Conservation (phyloP, 106 monocot species). For the Ottelia alismoides region DNA sequence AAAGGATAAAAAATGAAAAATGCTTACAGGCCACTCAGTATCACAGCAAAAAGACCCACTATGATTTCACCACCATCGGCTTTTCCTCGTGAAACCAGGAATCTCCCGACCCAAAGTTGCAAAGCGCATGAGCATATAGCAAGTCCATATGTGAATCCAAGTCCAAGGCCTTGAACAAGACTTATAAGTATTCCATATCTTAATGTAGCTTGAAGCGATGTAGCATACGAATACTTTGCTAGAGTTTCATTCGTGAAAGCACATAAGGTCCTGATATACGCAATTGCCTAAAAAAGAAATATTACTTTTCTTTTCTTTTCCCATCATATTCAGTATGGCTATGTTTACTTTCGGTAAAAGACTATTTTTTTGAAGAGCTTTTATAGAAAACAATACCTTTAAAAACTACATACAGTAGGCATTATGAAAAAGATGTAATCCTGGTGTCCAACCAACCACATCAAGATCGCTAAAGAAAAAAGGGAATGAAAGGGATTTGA, state of each 20-base stretch:
- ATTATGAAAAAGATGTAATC: too few relatives aligned
- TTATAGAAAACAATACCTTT: too few relatives aligned
- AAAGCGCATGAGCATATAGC: constrained; percentile 97
- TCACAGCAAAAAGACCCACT: constrained; percentile 85
- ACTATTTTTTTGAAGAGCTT: too few relatives aligned
- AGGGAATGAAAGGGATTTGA: too few relatives aligned
- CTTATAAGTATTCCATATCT: constrained; percentile 97
- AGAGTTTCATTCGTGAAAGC: constrained; percentile 96
- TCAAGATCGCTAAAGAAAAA: too few relatives aligned
- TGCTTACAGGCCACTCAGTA: constrained; percentile 94
- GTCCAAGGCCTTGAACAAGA: constrained; percentile 98
- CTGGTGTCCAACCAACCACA: too few relatives aligned
- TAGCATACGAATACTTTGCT: constrained; percentile 98
- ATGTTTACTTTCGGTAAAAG: too few relatives aligned
- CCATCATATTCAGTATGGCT: too few relatives aligned
- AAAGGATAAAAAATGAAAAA: constrained; percentile 8
- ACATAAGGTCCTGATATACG: constrained; percentile 88
- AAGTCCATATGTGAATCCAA: constrained; percentile 99
- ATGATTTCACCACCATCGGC: constrained; percentile 96
- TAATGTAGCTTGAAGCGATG: constrained; percentile 95
- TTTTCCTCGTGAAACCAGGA: constrained; percentile 54
- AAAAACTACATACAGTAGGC: too few relatives aligned
- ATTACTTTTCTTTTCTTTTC: too few relatives aligned
- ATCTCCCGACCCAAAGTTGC: constrained; percentile 95
- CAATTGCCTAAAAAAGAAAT: constrained; percentile 95